These are phyloP conservation scores for Paecilomyces fulvus DNA, from an alignment of 2,329 filamentous ascomycete species.

Conservation along the genomic window DNA sequence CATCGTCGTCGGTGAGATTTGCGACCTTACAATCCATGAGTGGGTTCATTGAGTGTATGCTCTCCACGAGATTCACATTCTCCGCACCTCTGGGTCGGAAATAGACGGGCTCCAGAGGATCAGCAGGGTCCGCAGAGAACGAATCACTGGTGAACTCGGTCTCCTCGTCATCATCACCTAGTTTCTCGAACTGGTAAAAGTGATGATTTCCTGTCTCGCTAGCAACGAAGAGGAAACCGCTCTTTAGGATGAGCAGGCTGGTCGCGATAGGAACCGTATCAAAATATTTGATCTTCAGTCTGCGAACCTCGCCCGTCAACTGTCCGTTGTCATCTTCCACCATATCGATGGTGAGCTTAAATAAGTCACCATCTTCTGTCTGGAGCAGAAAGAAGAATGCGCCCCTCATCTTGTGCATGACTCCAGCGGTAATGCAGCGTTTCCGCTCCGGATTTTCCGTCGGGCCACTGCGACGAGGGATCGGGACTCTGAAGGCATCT, in stretches of 20 bases:
- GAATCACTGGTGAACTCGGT: slow-evolving; percentile 75
- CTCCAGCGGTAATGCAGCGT: slow-evolving; percentile 75
- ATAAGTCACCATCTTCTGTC: slow-evolving; percentile 94
- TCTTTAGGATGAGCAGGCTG: slow-evolving; percentile 86
- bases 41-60: slow-evolving; percentile 81
- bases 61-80: slow-evolving; percentile 78
- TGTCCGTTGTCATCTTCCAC: slow-evolving; percentile 68
- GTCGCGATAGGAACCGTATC: slow-evolving; percentile 87
- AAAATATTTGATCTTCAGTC: slow-evolving; percentile 93
- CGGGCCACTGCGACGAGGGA: slow-evolving; percentile 76
- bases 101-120: slow-evolving; percentile 68
- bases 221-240: slow-evolving; percentile 87
- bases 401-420: slow-evolving; percentile 96
- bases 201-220: slow-evolving; percentile 89
- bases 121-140: slow-evolving; percentile 66
- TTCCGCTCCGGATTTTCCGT: slow-evolving; percentile 91
- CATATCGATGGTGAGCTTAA: slow-evolving; percentile 94
- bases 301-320: slow-evolving; percentile 69
- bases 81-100: slow-evolving; percentile 73
- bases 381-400: slow-evolving; percentile 97
- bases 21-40: slow-evolving; percentile 85
- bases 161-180: slow-evolving; percentile 92
- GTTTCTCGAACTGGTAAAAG: slow-evolving; percentile 94
- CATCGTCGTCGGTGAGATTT: slow-evolving; percentile 85
- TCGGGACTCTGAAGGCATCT: slow-evolving; percentile 76